phyloP scores from a whole-genome alignment of 139 green algal species.

The Chlorella sp. region DNA sequence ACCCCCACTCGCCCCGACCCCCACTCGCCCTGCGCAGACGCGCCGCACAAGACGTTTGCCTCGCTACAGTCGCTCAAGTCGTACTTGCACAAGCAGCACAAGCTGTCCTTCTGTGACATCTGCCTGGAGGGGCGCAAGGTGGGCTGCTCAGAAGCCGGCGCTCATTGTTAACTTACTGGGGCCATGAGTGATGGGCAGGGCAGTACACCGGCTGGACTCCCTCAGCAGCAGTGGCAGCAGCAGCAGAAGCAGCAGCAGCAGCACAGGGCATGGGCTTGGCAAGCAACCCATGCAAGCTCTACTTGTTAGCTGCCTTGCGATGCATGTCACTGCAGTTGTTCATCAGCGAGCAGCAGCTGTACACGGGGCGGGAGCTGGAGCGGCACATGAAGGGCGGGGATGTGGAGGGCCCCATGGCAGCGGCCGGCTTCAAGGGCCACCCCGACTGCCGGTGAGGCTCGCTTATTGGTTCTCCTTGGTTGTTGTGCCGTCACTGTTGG shows the following conservation, averaged over 20 bases:
- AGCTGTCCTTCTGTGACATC: constrained; percentile 90
- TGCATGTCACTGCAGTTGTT: constrained; percentile 75
- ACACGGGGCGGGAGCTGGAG: constrained; percentile 83
- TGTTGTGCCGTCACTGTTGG: too few species aligned
- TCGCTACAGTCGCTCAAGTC: constrained; percentile 71
- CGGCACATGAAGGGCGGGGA: constrained; percentile 84
- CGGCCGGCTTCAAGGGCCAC: constrained; percentile 91
- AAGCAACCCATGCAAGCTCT: too few species aligned
- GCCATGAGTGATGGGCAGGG: too few species aligned
- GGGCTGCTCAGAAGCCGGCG: too few species aligned
- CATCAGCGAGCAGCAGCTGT: constrained; percentile 90
- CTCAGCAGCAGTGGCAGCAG: too few species aligned
- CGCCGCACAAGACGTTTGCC: constrained; percentile 53
- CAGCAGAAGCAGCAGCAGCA: too few species aligned
- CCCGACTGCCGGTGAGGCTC: constrained; percentile 66
- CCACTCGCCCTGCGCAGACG: background rate
- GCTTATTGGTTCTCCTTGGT: too few species aligned
- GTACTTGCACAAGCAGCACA: constrained; percentile 65
- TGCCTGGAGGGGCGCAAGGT: constrained; percentile 92
- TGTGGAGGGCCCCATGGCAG: constrained; percentile 77
- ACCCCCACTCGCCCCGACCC: too few species aligned
- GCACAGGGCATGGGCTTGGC: too few species aligned
- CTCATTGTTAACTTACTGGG: too few species aligned
- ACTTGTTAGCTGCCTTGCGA: too few species aligned
- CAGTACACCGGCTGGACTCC: too few species aligned